Percentiles rank a stretch among this genome's conserved stretches.
Conservation (phyloP, 139 green algal species). For the Chlorella sorokiniana region DNA sequence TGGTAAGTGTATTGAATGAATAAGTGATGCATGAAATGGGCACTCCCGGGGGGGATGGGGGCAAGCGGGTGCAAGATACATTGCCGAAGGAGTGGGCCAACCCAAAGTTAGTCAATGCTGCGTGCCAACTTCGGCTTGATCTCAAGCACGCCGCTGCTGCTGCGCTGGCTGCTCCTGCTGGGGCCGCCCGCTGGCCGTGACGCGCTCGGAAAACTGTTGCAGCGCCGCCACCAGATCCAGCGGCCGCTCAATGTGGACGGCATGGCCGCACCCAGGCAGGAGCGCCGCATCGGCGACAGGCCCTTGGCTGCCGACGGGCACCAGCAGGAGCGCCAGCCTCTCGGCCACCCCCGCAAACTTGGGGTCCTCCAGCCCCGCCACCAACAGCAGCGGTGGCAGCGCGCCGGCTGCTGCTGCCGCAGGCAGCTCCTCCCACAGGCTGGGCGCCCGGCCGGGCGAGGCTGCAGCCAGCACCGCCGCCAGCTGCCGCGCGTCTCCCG, state of each 20-base stretch:
- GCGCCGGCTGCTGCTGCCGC: constrained; percentile 25
- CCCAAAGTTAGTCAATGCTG: no score
- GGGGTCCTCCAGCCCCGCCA: constrained; percentile 61
- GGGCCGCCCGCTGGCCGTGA: background rate
- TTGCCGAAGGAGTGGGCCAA: no score
- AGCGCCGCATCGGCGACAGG: constrained; percentile 6
- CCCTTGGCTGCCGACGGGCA: background rate
- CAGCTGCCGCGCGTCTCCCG: constrained; percentile 23
- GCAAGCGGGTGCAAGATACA: no score
- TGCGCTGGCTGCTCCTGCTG: no score
- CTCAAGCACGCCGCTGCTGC: no score
- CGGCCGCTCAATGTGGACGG: constrained; percentile 70
- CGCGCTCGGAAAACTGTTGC: background rate
- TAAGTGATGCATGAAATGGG: no score
- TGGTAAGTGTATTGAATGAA: no score
- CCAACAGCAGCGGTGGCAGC: constrained; percentile 53
- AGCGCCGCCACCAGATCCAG: constrained; percentile 51
- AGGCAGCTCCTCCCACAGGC: constrained; percentile 38
- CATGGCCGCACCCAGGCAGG: constrained; percentile 60
- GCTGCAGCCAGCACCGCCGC: constrained; percentile 47
- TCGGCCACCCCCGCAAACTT: constrained; percentile 72
- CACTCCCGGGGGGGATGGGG: no score
- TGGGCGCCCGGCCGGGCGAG: constrained; percentile 57
- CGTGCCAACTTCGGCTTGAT: no score
- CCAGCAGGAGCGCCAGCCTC: background rate